Evolutionary conservation across 495 filamentous ascomycete genomes (phyloP).

Genomic region (Schizothecium vesticola): DNA sequence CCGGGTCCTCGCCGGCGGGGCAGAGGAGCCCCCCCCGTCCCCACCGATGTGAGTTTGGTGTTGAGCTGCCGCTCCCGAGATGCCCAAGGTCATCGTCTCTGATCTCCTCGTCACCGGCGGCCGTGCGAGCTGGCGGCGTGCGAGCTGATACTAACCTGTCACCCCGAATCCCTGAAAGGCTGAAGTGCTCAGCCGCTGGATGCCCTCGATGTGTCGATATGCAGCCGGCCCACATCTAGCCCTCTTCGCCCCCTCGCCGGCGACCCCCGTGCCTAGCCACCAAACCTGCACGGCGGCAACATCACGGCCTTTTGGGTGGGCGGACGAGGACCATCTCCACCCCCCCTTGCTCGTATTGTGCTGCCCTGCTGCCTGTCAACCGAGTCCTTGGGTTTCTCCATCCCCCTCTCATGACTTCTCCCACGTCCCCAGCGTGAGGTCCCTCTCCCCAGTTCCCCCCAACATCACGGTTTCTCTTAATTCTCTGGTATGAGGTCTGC

Average conservation of each 20-base stretch:
- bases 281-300: neutral
- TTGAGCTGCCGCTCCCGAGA: neutral
- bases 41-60: neutral
- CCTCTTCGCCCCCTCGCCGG: neutral
- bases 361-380: neutral
- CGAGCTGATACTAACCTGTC: neutral
- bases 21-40: neutral
- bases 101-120: neutral
- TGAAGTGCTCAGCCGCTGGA: neutral
- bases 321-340: neutral
- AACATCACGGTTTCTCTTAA: neutral
- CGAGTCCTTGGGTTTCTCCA: neutral
- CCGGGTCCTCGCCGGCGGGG: neutral
- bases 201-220: neutral
- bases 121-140: neutral
- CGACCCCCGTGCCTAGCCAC: neutral
- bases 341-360: neutral
- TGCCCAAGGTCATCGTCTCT: neutral
- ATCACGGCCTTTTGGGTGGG: neutral
- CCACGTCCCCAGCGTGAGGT: neutral
- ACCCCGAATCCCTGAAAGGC: neutral
- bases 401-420: neutral
- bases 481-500: neutral
- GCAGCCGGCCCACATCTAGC: neutral
- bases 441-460: neutral